A percentile compares a stretch with the other conserved stretches of the same genome.
Conservation (phyloP, 1,284 basidiomycete species). For the Hemileccinum hortonii region DNA sequence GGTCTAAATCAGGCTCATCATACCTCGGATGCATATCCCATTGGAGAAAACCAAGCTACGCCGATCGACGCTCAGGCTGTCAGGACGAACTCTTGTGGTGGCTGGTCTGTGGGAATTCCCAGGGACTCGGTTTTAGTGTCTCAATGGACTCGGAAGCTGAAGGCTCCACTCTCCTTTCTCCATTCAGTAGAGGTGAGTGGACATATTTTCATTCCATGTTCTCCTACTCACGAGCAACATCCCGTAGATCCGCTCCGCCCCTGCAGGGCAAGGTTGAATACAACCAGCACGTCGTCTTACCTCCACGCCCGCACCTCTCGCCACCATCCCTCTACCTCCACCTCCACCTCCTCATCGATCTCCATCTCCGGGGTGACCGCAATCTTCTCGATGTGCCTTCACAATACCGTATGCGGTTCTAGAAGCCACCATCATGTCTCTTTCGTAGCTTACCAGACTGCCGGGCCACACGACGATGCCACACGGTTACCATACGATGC, state of each 20-base stretch:
- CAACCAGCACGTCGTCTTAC: constrained; percentile 1
- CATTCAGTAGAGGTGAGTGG: too few relatives aligned
- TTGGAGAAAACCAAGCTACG: too few relatives aligned
- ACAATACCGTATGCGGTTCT: constrained; percentile 4
- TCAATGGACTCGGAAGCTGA: too few relatives aligned
- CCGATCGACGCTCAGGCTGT: too few relatives aligned
- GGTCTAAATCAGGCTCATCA: too few relatives aligned
- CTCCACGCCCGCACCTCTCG: not conserved
- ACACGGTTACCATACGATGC: not conserved
- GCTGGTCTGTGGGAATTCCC: too few relatives aligned
- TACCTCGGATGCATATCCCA: too few relatives aligned
- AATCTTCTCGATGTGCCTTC: not conserved
- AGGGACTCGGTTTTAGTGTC: too few relatives aligned
- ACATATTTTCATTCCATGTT: too few relatives aligned
- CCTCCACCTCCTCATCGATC: constrained; percentile 4
- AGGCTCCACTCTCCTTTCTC: too few relatives aligned
- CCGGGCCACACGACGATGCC: not conserved
- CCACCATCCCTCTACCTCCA: constrained; percentile 3
- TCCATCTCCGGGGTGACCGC: not conserved
- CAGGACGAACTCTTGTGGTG: too few relatives aligned
- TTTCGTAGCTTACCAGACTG: not conserved
- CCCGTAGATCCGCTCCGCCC: too few relatives aligned
- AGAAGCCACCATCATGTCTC: not conserved
- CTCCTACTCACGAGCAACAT: not conserved
- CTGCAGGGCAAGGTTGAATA: not conserved